A percentile compares a stretch with the other conserved stretches of the same genome.
Conservation (phyloP, 768 basidiomycete species). For the Postia placenta region DNA sequence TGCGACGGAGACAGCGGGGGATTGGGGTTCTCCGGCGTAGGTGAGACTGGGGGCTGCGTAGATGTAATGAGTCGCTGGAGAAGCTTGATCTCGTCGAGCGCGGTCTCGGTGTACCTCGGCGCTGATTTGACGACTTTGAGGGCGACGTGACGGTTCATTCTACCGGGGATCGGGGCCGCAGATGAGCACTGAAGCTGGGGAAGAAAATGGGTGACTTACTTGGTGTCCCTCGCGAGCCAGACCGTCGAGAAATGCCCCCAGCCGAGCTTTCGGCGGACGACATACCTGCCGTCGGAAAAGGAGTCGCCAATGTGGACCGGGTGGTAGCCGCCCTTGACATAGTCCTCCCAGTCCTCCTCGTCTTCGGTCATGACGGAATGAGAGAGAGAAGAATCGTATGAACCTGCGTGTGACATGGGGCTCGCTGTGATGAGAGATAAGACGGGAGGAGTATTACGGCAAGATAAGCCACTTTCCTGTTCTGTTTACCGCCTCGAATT, state of each 20-base stretch:
- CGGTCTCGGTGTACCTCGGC: slow-evolving; percentile 94
- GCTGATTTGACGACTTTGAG: slow-evolving; percentile 99
- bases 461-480: slow-evolving; percentile 4
- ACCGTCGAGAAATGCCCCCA: slow-evolving; percentile 95
- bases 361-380: slow-evolving; percentile 83
- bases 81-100: slow-evolving; percentile 97
- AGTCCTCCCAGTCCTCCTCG: slow-evolving; percentile 93
- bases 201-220: too few species aligned
- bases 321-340: slow-evolving; percentile 67
- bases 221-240: slow-evolving; percentile 81
- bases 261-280: slow-evolving; percentile 91
- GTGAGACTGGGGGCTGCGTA: slow-evolving; percentile 46
- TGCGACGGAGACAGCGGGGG: slow-evolving; percentile 49
- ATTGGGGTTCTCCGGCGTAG: slow-evolving; percentile 42
- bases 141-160: slow-evolving; percentile 93
- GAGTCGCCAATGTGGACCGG: slow-evolving; percentile 93
- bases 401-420: slow-evolving; percentile 26
- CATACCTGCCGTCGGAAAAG: slow-evolving; percentile 83
- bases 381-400: slow-evolving; percentile 55
- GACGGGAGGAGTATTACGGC: background rate
- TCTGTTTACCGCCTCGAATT: background rate
- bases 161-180: slow-evolving; percentile 27
- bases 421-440: slow-evolving; percentile 4
- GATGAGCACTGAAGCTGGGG: slow-evolving; percentile 4
- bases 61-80: slow-evolving; percentile 92